Evolutionary conservation across 306 rosid species (phyloP).

Genomic region (Malus asiatica): DNA sequence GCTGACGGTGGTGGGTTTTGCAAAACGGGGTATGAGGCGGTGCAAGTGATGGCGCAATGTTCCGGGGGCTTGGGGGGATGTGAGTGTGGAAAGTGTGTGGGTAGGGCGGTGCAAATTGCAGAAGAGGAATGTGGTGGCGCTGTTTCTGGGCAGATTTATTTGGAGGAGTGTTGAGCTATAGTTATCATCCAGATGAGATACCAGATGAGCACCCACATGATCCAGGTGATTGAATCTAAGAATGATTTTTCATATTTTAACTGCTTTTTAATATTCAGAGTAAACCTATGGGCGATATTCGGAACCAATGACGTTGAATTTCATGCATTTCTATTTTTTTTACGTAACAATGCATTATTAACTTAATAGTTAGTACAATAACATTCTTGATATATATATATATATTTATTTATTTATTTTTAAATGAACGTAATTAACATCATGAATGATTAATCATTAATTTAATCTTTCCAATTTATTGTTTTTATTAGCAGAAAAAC

Average conservation of each 20-base stretch:
- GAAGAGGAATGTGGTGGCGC: conserved; percentile 40
- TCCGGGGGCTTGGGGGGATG: conserved; percentile 41
- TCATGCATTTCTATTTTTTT: not conserved
- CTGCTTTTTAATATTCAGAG: too few relatives aligned
- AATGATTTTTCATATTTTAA: not conserved
- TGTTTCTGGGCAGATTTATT: conserved; percentile 45
- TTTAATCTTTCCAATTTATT: not conserved
- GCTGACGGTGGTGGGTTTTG: conserved; percentile 30
- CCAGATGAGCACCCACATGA: not conserved
- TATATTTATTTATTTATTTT: too few relatives aligned
- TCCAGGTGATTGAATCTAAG: conserved; percentile 21
- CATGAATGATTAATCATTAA: too few relatives aligned
- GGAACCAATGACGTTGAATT: too few relatives aligned
- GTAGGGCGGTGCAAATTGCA: conserved; percentile 40
- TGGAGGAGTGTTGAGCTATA: conserved; percentile 40
- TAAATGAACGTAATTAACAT: too few relatives aligned
- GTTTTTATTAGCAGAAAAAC: conserved; percentile 10
- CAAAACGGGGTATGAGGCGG: conserved; percentile 10
- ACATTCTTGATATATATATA: not conserved
- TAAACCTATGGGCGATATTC: too few relatives aligned
- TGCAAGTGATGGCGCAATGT: conserved; percentile 64
- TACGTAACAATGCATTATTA: too few relatives aligned
- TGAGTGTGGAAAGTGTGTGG: conserved; percentile 54
- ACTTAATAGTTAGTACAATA: fast-evolving
- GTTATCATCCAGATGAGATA: conserved; percentile 14